Percentiles rank a stretch among this genome's conserved stretches.
These are phyloP conservation scores for Lophiotrema nucula DNA, from an alignment of 495 filamentous ascomycete genomes.

Conservation along the genomic window DNA sequence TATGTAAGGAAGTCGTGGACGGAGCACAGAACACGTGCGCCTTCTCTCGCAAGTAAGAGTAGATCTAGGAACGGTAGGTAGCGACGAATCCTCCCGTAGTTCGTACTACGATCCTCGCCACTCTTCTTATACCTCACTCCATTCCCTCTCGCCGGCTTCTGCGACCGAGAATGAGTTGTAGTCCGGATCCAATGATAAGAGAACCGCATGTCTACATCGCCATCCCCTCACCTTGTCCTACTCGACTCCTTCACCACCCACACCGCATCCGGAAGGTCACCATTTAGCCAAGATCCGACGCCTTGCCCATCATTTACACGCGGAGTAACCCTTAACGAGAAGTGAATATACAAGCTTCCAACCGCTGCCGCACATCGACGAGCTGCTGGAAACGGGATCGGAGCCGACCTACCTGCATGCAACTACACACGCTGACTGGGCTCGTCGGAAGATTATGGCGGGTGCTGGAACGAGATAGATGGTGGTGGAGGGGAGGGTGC, in stretches of 20 bases:
- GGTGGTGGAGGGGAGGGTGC: constrained; percentile 1
- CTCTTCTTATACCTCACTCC: constrained; percentile 1
- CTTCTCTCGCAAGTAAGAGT: not conserved
- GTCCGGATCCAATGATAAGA: constrained; percentile 11
- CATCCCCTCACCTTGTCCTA: not conserved
- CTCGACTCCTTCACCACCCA: not conserved
- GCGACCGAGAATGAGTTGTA: not conserved
- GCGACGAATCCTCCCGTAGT: constrained; percentile 7
- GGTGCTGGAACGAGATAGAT: not conserved
- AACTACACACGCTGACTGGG: not conserved
- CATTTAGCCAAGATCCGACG: not conserved
- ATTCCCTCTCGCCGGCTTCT: not conserved
- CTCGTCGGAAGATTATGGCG: not conserved
- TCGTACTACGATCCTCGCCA: constrained; percentile 12
- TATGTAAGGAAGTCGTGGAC: not conserved
- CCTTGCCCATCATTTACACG: constrained; percentile 17
- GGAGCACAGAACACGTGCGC: not conserved
- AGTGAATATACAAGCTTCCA: not conserved
- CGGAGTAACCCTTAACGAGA: constrained; percentile 6
- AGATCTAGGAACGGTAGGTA: constrained; percentile 7
- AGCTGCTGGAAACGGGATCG: constrained; percentile 9
- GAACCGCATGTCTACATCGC: not conserved
- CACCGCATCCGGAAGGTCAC: constrained; percentile 8
- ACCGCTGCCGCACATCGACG: not conserved
- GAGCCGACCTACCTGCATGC: constrained; percentile 19